Conservation (phyloP, 1,284 basidiomycete species). For the Malassezia cuniculi region DNA sequence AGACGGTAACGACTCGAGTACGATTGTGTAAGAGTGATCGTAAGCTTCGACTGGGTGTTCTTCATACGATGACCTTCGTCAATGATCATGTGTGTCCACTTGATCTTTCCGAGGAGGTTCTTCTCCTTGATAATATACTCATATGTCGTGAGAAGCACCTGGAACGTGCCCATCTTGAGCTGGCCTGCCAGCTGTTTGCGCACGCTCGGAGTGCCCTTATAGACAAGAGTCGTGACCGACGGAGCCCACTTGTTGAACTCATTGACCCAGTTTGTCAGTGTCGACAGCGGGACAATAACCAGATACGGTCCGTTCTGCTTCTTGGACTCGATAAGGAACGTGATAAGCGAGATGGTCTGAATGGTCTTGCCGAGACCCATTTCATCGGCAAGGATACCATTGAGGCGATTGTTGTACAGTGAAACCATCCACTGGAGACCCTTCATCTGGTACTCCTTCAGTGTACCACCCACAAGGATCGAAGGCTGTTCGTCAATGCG, state of each 20-base stretch:
- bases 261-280: slow-evolving; percentile 45
- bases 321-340: slow-evolving; percentile 45
- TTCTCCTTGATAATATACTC: slow-evolving; percentile 46
- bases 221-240: slow-evolving; percentile 36
- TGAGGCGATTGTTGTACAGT: slow-evolving; percentile 44
- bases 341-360: slow-evolving; percentile 45
- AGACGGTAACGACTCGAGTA: slow-evolving; percentile 88
- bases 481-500: slow-evolving; percentile 68
- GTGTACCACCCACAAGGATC: slow-evolving; percentile 54
- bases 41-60: slow-evolving; percentile 90
- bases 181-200: slow-evolving; percentile 36
- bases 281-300: slow-evolving; percentile 44
- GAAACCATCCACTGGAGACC: slow-evolving; percentile 46
- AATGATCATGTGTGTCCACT: slow-evolving; percentile 45
- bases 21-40: slow-evolving; percentile 79
- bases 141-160: slow-evolving; percentile 43
- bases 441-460: slow-evolving; percentile 46
- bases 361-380: slow-evolving; percentile 46
- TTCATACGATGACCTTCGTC: slow-evolving; percentile 89
- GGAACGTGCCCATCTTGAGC: slow-evolving; percentile 38
- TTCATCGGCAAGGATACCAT: slow-evolving; percentile 45
- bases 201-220: slow-evolving; percentile 42
- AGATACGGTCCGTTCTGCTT: slow-evolving; percentile 44
- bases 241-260: slow-evolving; percentile 45
- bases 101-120: slow-evolving; percentile 44